Percentiles rank a stretch among this genome's conserved stretches.
phyloP scores from a whole-genome alignment of 2,329 filamentous ascomycete genomes.

The Trichoderma atrobrunneum region DNA sequence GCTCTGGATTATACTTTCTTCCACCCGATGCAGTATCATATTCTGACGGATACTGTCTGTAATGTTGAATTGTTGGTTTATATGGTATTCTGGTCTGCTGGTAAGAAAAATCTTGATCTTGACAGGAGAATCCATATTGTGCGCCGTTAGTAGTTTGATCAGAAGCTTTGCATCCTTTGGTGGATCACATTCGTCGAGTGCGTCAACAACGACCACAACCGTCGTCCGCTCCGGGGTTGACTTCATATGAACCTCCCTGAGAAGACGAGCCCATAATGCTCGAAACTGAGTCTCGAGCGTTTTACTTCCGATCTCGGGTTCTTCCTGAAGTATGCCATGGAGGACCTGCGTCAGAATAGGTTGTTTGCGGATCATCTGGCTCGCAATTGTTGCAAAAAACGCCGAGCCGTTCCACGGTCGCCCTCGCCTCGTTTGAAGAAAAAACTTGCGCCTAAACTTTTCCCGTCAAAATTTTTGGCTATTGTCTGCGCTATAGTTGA shows the following conservation, averaged over 20 bases:
- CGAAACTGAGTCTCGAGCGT: background rate
- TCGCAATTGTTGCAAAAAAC: background rate
- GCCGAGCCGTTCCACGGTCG: background rate
- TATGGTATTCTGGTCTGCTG: background rate
- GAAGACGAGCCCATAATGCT: background rate
- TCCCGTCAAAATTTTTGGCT: background rate
- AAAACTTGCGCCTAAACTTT: background rate
- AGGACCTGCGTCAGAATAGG: background rate
- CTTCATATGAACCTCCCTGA: background rate
- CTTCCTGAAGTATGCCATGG: background rate
- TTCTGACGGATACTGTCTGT: background rate
- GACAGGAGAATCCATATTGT: background rate
- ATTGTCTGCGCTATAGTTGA: background rate
- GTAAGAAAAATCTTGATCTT: background rate
- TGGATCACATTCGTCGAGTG: background rate
- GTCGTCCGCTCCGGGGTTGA: background rate
- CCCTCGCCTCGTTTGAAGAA: constrained; percentile 4
- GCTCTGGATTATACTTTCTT: background rate
- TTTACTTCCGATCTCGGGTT: background rate
- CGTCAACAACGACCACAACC: background rate
- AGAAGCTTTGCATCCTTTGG: background rate
- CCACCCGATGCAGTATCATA: background rate
- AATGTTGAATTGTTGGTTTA: background rate
- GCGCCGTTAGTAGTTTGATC: background rate
- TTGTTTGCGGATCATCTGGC: background rate